Evolutionary conservation across 2,329 filamentous ascomycete species (phyloP), one percentile per base, ranked within the genome.

Genomic region (Nemania diffusa): DNA sequence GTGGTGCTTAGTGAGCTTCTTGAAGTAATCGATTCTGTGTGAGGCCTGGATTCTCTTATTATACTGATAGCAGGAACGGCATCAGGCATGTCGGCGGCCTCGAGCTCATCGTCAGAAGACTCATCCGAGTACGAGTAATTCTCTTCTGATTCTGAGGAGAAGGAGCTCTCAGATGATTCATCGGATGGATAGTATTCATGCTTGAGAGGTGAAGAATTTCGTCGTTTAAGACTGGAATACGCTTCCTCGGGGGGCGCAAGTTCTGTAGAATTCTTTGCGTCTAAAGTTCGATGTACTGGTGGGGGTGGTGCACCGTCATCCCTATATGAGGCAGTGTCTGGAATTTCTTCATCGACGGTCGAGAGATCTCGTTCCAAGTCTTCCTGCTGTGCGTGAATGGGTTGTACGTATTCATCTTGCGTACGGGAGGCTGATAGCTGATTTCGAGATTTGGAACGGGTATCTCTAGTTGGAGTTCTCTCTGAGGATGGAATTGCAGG

Each of bases 141-240:
- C 6, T 88, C 89, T 7, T 75, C 76, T n/a, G 75, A 76, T 44
- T 58, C 75, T 22, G 69, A 62, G 6, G 76, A 76, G 24, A 66
- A 64, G 8, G 76, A 77, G 29, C 71, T 73, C 17, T 79, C 82
- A 0, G 88, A 90, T 0, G 87, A 89, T 55, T 84, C 79, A 57
- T 90, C 88, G 0, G 96, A 98, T 15, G 95, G 95, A 69, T 94
- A 91, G 74, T 97, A 99, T 80, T 99, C 95, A 77, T 98, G 95
- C 81, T 99, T 99, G 57, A 99, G 84, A 0, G 96, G 96, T 1
- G 96, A 99, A 0, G 96, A 98, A 1, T 90, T 91, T 20, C 94
- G 89, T 51, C 94, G 88, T 75, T 91, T 87, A 24, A 88, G 71
- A 78, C 78, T 84, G 70, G 78, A 78, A 72, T 69, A 81, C 74